Evolutionary conservation across 2,329 filamentous ascomycete genomes (phyloP).

Genomic region (Talaromyces sp.): DNA sequence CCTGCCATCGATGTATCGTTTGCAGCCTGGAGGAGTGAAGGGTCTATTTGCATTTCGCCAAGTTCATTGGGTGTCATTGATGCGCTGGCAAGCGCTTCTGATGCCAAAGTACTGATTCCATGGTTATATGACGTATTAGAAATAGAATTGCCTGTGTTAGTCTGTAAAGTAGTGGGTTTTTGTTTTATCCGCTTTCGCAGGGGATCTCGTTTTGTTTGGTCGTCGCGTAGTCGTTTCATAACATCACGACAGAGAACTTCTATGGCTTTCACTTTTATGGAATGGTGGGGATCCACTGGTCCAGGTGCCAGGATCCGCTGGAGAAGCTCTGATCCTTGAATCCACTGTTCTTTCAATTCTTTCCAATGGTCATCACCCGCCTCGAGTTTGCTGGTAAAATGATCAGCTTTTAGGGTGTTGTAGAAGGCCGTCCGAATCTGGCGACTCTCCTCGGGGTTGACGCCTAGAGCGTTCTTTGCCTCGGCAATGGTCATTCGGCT

Average conservation of each 20-base stretch:
- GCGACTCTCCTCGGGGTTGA: slow-evolving; percentile 65
- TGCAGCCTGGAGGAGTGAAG: slow-evolving; percentile 56
- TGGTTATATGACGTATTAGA: slow-evolving; percentile 22
- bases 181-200: slow-evolving; percentile 35
- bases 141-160: slow-evolving; percentile 20
- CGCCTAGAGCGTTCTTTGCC: slow-evolving; percentile 66
- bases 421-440: slow-evolving; percentile 64
- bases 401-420: slow-evolving; percentile 58
- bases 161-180: slow-evolving; percentile 16
- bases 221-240: slow-evolving; percentile 70
- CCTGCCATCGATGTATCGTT: slow-evolving; percentile 43
- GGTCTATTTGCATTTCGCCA: slow-evolving; percentile 59
- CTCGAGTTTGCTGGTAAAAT: slow-evolving; percentile 70
- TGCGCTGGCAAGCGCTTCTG: slow-evolving; percentile 40
- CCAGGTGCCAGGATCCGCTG: slow-evolving; percentile 51
- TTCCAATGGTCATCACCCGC: slow-evolving; percentile 68
- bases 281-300: slow-evolving; percentile 49
- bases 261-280: slow-evolving; percentile 59
- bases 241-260: slow-evolving; percentile 71
- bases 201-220: slow-evolving; percentile 55
- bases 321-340: slow-evolving; percentile 53
- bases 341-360: slow-evolving; percentile 65
- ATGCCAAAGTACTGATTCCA: slow-evolving; percentile 40
- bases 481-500: slow-evolving; percentile 67
- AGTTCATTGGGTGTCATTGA: slow-evolving; percentile 36